Evolutionary conservation across 192 early-diverging fungal genomes (phyloP), one percentile per base, ranked within the genome.

Genomic region (Mortierella hygrophila): DNA sequence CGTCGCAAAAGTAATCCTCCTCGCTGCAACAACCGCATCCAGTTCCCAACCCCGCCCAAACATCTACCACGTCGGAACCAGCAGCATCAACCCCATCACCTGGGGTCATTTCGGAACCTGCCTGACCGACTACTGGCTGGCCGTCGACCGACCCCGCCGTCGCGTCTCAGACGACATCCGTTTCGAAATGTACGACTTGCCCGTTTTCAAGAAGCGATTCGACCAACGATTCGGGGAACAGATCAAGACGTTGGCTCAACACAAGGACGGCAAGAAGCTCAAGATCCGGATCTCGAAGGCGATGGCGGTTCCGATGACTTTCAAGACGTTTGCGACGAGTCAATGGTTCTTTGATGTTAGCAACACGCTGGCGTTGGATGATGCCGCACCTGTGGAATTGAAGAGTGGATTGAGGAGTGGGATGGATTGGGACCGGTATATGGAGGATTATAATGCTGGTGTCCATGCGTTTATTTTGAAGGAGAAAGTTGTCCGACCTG

Each of bases 341-440:
- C 63, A 85, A 52, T 85, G 83, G 83, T 80, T 80, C 78, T 85
- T 80, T 80, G 83, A 85, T 68, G 72, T 85, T 21, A 65, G 42
- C 42, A 73, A 85, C n/a, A 85, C 83, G 1, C 23, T 85, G 74
- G 41, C 29, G 2, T 15, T 85, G 26, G 83, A 85, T 32, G 83
- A 85, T 55, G 74, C 83, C 9, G 83, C 83, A 13, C 78, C 78
- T 9, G 26, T 60, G 75, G 83, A 85, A 41, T 70, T 85, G 29
- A 80, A 74, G 75, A 80, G 78, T 35, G 75, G 75, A 1, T 63
- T 85, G 52, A 72, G 78, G 63, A 46, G 83, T n/a, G 83, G 83
- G 1, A 73, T 85, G 70, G 83, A 85, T 26, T 85, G 83, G 83
- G 70, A 80, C 21, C 74, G 41, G 38, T 85, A 85, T 47, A 85